These are phyloP conservation scores for Phytophthora sp. DNA, from an alignment of 352 stramenopile species.

Conservation along the genomic window DNA sequence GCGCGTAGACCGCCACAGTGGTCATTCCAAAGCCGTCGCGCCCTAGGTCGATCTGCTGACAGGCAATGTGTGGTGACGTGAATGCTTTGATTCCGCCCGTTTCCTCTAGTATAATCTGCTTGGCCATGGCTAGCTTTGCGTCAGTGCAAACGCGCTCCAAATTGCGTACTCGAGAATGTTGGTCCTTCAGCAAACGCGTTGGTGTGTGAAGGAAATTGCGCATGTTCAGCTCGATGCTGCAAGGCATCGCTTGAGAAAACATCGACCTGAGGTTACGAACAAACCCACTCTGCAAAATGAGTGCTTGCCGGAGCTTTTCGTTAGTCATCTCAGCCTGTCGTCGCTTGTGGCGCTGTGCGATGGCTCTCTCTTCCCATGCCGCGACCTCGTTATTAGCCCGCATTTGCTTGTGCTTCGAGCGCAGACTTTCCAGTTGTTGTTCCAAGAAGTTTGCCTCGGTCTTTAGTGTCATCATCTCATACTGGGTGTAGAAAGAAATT, in stretches of 20 bases:
- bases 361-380: conserved; percentile 51
- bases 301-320: conserved; percentile 29
- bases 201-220: conserved; percentile 34
- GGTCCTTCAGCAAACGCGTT: conserved; percentile 26
- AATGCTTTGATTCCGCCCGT: conserved; percentile 18
- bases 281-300: conserved; percentile 35
- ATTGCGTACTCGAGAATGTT: conserved; percentile 18
- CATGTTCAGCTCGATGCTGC: conserved; percentile 35
- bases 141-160: conserved; percentile 31
- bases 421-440: conserved; percentile 40
- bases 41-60: conserved; percentile 27
- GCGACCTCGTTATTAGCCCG: conserved; percentile 27
- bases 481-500: background rate
- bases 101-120: conserved; percentile 33
- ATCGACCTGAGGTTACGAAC: conserved; percentile 30
- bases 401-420: conserved; percentile 44
- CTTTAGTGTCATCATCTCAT: conserved; percentile 46
- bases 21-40: conserved; percentile 34
- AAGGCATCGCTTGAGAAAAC: conserved; percentile 26
- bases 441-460: conserved; percentile 47
- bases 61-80: conserved; percentile 21
- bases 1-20: conserved; percentile 31
- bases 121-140: conserved; percentile 32
- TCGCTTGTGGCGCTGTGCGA: conserved; percentile 46
- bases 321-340: conserved; percentile 36